phyloP scores from a whole-genome alignment of 1,284 basidiomycete species.

The Melanopsichium pennsylvanicum region DNA sequence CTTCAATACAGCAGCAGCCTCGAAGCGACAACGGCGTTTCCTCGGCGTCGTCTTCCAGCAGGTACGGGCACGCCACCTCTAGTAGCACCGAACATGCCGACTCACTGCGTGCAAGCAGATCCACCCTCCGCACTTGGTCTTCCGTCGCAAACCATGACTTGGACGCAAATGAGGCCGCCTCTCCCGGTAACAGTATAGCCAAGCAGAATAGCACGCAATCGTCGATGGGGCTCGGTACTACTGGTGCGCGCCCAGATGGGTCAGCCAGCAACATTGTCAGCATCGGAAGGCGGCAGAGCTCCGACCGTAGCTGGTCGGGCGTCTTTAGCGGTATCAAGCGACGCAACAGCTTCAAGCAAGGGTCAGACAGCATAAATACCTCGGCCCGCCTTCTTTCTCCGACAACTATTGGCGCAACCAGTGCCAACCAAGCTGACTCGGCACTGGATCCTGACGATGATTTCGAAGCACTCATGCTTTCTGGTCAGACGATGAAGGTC shows the following conservation, averaged over 20 bases:
- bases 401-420: not conserved
- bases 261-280: conserved; percentile 7
- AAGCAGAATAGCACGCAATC: conserved; percentile 1
- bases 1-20: conserved; percentile 19
- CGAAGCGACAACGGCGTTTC: conserved; percentile 6
- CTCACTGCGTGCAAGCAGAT: conserved; percentile 20
- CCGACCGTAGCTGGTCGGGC: conserved; percentile 44
- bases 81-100: conserved; percentile 22
- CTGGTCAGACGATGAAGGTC: conserved; percentile 70
- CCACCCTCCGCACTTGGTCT: conserved; percentile 19
- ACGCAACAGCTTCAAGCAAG: conserved; percentile 51
- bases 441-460: conserved; percentile 46
- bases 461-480: conserved; percentile 58
- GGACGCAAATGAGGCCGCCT: not conserved
- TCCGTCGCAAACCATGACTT: conserved; percentile 15
- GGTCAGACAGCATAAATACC: conserved; percentile 23
- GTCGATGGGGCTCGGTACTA: conserved; percentile 1
- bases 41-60: conserved; percentile 9
- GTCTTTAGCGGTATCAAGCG: conserved; percentile 48
- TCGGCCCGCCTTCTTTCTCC: conserved; percentile 12
- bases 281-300: conserved; percentile 31
- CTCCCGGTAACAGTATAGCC: conserved; percentile 1
- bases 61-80: conserved; percentile 19
- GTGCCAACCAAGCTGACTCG: conserved; percentile 4
- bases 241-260: not conserved